Conservation (phyloP, 129 eudicot species). For the Daucus carota region DNA sequence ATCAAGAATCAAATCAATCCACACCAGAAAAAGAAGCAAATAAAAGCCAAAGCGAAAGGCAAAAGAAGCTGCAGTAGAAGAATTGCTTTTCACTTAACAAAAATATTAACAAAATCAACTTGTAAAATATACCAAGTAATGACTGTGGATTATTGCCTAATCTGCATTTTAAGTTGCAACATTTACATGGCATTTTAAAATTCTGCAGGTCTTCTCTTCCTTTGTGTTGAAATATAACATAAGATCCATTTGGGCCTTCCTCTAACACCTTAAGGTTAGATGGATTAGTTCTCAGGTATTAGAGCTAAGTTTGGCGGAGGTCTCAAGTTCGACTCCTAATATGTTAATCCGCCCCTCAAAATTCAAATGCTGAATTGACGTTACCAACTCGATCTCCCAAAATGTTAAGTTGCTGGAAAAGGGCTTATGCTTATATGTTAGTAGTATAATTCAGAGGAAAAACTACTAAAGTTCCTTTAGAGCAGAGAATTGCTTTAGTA, state of each 20-base stretch:
- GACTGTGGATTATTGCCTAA: background rate
- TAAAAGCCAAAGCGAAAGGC: constrained; percentile 23
- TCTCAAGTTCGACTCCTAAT: too few relatives aligned
- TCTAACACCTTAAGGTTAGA: too few relatives aligned
- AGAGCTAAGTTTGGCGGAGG: too few relatives aligned
- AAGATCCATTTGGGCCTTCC: too few relatives aligned
- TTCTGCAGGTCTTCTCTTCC: background rate
- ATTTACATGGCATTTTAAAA: background rate
- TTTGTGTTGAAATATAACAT: too few relatives aligned
- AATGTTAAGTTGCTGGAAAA: background rate
- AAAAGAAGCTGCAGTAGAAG: constrained; percentile 14
- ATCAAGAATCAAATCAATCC: constrained; percentile 41
- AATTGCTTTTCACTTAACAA: constrained; percentile 22
- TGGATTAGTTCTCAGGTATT: too few relatives aligned
- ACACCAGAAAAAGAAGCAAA: background rate
- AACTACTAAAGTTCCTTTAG: constrained; percentile 43
- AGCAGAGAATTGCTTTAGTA: constrained; percentile 45
- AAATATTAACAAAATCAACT: background rate
- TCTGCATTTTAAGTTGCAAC: background rate
- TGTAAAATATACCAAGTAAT: too few relatives aligned
- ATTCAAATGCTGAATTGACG: too few relatives aligned
- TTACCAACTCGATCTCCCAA: background rate
- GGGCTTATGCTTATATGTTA: too few relatives aligned
- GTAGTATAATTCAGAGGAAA: constrained; percentile 23
- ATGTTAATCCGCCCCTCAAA: background rate